A percentile compares a stretch with the other conserved stretches of the same genome.
phyloP scores from a whole-genome alignment of 1,284 basidiomycete genomes.

The Ceratobasidium sp. region DNA sequence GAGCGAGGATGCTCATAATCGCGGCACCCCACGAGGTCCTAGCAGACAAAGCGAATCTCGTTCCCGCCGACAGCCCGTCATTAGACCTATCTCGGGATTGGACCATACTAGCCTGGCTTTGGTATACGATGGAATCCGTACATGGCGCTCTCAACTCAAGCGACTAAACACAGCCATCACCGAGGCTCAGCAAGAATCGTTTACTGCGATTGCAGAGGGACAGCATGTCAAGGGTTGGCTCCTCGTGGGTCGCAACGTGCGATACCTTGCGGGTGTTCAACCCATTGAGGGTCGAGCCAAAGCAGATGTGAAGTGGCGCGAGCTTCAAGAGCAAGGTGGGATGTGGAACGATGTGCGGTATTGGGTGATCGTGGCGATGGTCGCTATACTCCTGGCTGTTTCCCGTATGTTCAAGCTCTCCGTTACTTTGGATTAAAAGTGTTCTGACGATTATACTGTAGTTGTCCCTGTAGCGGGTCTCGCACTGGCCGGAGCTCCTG shows the following conservation, averaged over 20 bases:
- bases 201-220: constrained; percentile 78
- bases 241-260: constrained; percentile 75
- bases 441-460: constrained; percentile 56
- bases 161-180: constrained; percentile 76
- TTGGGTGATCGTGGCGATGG: constrained; percentile 68
- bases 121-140: constrained; percentile 75
- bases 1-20: constrained; percentile 16
- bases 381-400: constrained; percentile 67
- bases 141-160: constrained; percentile 77
- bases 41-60: constrained; percentile 10
- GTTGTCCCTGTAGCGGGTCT: constrained; percentile 79
- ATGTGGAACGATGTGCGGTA: constrained; percentile 63
- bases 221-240: constrained; percentile 78
- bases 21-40: background rate
- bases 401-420: constrained; percentile 66
- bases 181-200: constrained; percentile 72
- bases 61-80: constrained; percentile 76
- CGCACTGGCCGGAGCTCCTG: constrained; percentile 74
- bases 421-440: background rate
- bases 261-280: constrained; percentile 72
- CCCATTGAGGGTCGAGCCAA: constrained; percentile 81
- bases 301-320: constrained; percentile 84
- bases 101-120: constrained; percentile 72
- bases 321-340: constrained; percentile 72
- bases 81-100: constrained; percentile 76